These are phyloP conservation scores for Penicilliopsis zonata DNA, from an alignment of 495 filamentous ascomycete genomes.

Conservation along the genomic window DNA sequence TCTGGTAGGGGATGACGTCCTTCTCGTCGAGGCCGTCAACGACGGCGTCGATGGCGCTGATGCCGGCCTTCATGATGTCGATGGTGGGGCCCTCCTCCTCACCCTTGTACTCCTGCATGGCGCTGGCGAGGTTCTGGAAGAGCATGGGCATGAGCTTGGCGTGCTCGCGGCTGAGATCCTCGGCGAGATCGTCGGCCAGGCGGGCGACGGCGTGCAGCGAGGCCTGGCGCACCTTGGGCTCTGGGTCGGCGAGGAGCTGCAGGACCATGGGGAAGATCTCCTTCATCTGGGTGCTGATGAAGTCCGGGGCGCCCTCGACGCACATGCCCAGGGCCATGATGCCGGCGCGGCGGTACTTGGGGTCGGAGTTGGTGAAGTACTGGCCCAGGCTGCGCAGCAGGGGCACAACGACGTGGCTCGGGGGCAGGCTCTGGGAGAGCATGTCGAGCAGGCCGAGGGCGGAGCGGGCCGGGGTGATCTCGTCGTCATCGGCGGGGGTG, in stretches of 20 bases:
- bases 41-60: conserved; percentile 83
- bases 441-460: conserved; percentile 82
- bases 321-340: conserved; percentile 87
- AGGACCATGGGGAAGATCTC: conserved; percentile 79
- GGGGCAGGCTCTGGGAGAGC: conserved; percentile 75
- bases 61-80: conserved; percentile 78
- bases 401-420: conserved; percentile 89
- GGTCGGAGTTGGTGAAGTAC: conserved; percentile 60
- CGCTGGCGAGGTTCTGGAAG: conserved; percentile 76
- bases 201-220: conserved; percentile 77
- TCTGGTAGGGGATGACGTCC: conserved; percentile 68
- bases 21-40: conserved; percentile 81
- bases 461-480: conserved; percentile 78
- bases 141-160: conserved; percentile 69
- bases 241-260: conserved; percentile 70
- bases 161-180: conserved; percentile 77
- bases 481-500: conserved; percentile 60
- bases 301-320: conserved; percentile 93
- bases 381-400: conserved; percentile 71
- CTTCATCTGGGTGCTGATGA: conserved; percentile 79
- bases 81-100: conserved; percentile 46
- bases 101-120: conserved; percentile 54
- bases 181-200: conserved; percentile 83
- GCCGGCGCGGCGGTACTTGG: conserved; percentile 76
- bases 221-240: conserved; percentile 71